Evolutionary conservation across 2,329 filamentous ascomycete species (phyloP).

Genomic region (Monilinia fructigena): DNA sequence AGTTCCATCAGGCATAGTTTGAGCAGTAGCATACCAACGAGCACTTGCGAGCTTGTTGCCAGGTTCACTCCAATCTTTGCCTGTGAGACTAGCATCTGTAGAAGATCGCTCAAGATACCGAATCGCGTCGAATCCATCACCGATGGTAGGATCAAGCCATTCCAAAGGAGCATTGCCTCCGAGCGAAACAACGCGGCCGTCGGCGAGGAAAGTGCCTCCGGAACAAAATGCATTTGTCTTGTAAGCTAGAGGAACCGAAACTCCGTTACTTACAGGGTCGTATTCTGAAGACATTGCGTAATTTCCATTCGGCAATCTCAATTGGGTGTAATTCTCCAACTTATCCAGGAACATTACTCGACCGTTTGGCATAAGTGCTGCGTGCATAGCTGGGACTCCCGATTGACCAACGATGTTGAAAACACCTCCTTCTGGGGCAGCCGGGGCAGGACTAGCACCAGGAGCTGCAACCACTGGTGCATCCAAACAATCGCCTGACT

Average conservation of each 20-base stretch:
- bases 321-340: constrained; percentile 60
- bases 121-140: constrained; percentile 57
- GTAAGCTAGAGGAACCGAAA: constrained; percentile 48
- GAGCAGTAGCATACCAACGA: constrained; percentile 61
- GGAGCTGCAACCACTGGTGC: constrained; percentile 41
- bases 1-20: constrained; percentile 56
- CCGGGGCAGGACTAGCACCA: constrained; percentile 44
- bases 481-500: constrained; percentile 52
- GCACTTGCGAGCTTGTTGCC: constrained; percentile 53
- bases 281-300: constrained; percentile 62
- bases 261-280: constrained; percentile 49
- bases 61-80: constrained; percentile 53
- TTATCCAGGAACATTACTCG: constrained; percentile 62
- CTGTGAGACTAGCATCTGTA: constrained; percentile 47
- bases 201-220: constrained; percentile 56
- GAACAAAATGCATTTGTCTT: constrained; percentile 62
- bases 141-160: constrained; percentile 56
- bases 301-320: constrained; percentile 52
- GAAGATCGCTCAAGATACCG: constrained; percentile 53
- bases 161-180: constrained; percentile 57
- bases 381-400: constrained; percentile 64
- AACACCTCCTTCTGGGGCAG: constrained; percentile 46
- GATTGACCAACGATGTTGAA: constrained; percentile 53
- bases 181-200: constrained; percentile 54
- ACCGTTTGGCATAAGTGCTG: constrained; percentile 57